Base-by-base conservation (phyloP, 176 grass and related monocot species). In the Saccharum officinarum region DNA sequence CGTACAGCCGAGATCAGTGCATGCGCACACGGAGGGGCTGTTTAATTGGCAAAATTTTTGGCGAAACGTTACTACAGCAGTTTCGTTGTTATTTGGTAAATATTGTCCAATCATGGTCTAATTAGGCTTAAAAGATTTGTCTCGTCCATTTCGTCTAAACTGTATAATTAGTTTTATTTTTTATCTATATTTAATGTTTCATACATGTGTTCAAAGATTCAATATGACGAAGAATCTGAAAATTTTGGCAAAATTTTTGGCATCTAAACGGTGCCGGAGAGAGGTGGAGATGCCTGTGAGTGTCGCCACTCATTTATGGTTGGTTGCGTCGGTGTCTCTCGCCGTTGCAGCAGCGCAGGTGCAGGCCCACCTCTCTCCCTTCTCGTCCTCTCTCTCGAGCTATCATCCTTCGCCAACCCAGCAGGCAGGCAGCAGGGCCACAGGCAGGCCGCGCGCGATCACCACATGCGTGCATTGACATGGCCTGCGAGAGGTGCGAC, bases 331-430 rank as follows among this genome's bases (percentile, higher is more conserved):
- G 7, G n/a, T 49, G 78, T 83, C 73, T 82, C 63, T 42, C 28
- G 41, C 41, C 42, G 39, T 1, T 54, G 46, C 50, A 12, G 50
- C 39, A 71, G 44, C n/a, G 77, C 69, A 46, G 81, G 20, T 54
- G 46, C 50, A 13, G 52, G 52, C 52, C 22, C 22, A 71, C 17
- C 38, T 37, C 68, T 2, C 13, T 8, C 10, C n/a, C 44, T 5
- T 3, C 44, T 54, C 82, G 2, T 11, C 23, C 41, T 18, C 44
- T 7, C 26, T 46, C 66, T 36, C 28, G 28, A n/a, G n/a, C n/a
- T n/a, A n/a, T n/a, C n/a, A n/a, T n/a, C 28, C 34, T 34, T 66
- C 57, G 67, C 88, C 84, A 86, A 82, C 74, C 74, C 59, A 26
- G 23, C 59, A 61, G 57, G 23, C 59, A 60, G 55, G 57, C 5